Evolutionary conservation across 2,329 filamentous ascomycete species (phyloP).

Genomic region (Amphichorda felina): DNA sequence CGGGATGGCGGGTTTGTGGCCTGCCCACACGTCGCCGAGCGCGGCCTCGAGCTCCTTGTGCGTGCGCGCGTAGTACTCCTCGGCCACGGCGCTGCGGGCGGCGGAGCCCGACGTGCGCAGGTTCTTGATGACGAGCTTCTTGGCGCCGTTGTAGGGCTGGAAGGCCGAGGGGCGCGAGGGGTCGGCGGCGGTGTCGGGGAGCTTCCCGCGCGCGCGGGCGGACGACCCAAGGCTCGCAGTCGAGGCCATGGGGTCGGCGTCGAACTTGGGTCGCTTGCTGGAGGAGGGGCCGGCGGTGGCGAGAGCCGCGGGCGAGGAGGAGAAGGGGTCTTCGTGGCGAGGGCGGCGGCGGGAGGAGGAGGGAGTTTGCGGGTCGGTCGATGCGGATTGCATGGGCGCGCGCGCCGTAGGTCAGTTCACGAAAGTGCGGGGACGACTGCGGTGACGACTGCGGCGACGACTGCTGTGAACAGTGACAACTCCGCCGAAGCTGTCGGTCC

Average conservation of each 20-base stretch:
- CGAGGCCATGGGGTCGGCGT: neutral
- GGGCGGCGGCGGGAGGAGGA: conserved; percentile 25
- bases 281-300: conserved; percentile 8
- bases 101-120: conserved; percentile 48
- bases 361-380: conserved; percentile 12
- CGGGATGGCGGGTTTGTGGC: conserved; percentile 53
- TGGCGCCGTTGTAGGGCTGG: conserved; percentile 65
- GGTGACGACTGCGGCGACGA: no score
- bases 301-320: conserved; percentile 10
- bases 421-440: no score
- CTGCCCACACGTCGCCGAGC: conserved; percentile 60
- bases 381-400: conserved; percentile 20
- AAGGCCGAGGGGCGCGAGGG: conserved; percentile 34
- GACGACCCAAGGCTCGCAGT: neutral
- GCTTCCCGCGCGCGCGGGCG: conserved; percentile 18
- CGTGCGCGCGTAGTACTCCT: conserved; percentile 66
- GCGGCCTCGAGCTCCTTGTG: conserved; percentile 65
- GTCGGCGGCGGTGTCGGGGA: conserved; percentile 24
- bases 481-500: neutral
- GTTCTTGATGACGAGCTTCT: conserved; percentile 90
- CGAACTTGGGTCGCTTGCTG: conserved; percentile 18
- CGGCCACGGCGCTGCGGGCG: conserved; percentile 44
- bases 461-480: neutral
- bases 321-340: conserved; percentile 21
- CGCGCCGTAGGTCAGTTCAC: no score